Conservation (phyloP, 768 basidiomycete species). For the Lactarius sp. region DNA sequence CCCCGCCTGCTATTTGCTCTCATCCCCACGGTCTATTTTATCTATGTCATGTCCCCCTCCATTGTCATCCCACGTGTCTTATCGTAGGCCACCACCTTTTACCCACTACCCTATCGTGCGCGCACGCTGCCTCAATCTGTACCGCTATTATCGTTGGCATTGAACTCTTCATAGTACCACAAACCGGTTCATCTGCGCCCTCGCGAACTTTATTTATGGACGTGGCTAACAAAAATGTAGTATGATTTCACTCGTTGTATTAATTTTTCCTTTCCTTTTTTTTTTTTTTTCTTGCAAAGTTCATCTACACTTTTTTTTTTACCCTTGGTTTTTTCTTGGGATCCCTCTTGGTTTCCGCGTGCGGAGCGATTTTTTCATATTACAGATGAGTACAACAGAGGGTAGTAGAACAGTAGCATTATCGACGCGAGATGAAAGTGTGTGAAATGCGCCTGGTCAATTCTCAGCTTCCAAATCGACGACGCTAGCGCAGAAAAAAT, state of each 20-base stretch:
- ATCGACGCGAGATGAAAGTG: not conserved
- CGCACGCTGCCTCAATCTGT: constrained; percentile 13
- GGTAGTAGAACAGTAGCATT: not conserved
- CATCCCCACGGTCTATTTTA: not conserved
- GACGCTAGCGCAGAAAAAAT: constrained; percentile 4
- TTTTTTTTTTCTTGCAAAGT: not conserved
- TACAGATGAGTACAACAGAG: constrained; percentile 1
- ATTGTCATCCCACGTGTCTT: not conserved
- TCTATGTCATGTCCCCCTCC: not conserved
- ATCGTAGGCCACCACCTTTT: constrained; percentile 1
- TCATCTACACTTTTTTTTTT: not conserved
- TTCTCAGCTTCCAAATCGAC: constrained; percentile 21
- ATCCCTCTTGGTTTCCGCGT: not conserved
- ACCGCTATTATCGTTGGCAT: constrained; percentile 11
- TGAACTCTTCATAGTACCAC: not conserved
- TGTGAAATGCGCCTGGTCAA: not conserved
- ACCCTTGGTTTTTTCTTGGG: not conserved
- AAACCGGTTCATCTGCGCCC: not conserved
- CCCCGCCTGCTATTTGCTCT: not conserved
- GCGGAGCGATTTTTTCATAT: constrained; percentile 3
- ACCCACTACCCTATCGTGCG: not conserved
- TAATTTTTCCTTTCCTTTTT: not conserved
- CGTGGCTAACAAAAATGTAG: not conserved
- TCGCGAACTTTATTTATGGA: not conserved
- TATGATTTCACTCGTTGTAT: constrained; percentile 12